Conservation (phyloP, 768 basidiomycete species). For the Psilocybe subaeruginosa region DNA sequence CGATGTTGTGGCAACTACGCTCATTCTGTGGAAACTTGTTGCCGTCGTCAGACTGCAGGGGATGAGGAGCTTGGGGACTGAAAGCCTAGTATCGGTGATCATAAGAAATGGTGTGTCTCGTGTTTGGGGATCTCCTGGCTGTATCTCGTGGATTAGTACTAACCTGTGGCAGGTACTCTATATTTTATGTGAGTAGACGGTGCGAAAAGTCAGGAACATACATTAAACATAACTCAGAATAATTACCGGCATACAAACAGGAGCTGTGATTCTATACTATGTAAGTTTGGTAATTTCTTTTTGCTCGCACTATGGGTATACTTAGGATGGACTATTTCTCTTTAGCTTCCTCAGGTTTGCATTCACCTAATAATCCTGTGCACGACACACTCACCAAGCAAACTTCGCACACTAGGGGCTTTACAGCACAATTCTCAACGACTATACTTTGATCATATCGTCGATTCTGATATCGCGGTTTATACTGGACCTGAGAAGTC, state of each 20-base stretch:
- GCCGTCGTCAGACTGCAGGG: background rate
- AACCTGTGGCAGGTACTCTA: background rate
- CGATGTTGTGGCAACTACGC: background rate
- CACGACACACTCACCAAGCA: background rate
- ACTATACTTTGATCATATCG: background rate
- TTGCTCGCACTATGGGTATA: background rate
- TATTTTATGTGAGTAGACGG: background rate
- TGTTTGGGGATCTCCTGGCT: background rate
- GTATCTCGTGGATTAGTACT: background rate
- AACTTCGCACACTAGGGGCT: background rate
- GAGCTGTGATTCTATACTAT: background rate
- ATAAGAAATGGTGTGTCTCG: background rate
- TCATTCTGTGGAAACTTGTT: background rate
- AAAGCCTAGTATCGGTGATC: background rate
- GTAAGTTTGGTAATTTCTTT: background rate
- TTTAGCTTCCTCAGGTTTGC: constrained; percentile 1
- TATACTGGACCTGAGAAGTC: background rate
- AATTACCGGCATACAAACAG: background rate
- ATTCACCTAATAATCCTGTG: background rate
- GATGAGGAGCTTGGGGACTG: background rate
- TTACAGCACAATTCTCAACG: background rate
- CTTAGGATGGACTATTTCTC: background rate
- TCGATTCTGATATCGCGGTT: background rate
- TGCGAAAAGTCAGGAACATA: background rate
- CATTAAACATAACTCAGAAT: background rate